These are phyloP conservation scores for Aechmea fasciata DNA, from an alignment of 176 grass and related monocot genomes.

Conservation along the genomic window DNA sequence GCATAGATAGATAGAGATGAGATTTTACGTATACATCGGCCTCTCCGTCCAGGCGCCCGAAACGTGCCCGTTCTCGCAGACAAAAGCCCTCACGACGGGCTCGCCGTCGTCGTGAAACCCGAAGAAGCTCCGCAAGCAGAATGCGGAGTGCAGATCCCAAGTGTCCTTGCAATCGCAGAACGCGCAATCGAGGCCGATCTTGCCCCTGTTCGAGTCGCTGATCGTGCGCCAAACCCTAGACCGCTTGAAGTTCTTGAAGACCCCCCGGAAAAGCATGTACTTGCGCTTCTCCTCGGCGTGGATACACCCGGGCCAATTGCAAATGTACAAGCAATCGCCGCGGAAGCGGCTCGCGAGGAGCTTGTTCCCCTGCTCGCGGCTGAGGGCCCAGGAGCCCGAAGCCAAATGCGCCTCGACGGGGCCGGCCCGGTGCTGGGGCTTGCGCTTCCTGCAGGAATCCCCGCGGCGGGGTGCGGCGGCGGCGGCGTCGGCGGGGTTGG, in stretches of 20 bases:
- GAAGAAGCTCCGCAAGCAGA: slow-evolving; percentile 84
- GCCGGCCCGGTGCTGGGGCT: slow-evolving; percentile 28
- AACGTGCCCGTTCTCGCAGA: slow-evolving; percentile 94
- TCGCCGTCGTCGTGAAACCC: slow-evolving; percentile 96
- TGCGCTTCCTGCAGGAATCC: slow-evolving; percentile 4
- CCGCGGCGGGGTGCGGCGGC: neutral
- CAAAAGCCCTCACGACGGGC: slow-evolving; percentile 81
- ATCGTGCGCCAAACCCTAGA: slow-evolving; percentile 75
- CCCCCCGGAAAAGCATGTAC: slow-evolving; percentile 97
- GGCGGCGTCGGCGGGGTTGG: neutral
- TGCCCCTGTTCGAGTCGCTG: slow-evolving; percentile 47
- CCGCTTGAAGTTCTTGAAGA: slow-evolving; percentile 67
- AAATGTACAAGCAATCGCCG: slow-evolving; percentile 80
- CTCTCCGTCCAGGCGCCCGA: slow-evolving; percentile 88
- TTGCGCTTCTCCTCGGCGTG: slow-evolving; percentile 79
- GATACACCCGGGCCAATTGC: slow-evolving; percentile 85
- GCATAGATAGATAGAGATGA: neutral
- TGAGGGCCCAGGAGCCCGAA: slow-evolving; percentile 56
- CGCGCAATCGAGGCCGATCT: slow-evolving; percentile 58
- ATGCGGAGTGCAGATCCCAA: slow-evolving; percentile 85
- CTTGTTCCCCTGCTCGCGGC: slow-evolving; percentile 83
- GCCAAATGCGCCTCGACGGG: slow-evolving; percentile 67
- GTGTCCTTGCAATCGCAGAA: slow-evolving; percentile 64
- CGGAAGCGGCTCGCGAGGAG: slow-evolving; percentile 80
- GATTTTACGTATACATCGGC: slow-evolving; percentile 58